A percentile compares a stretch with the other conserved stretches of the same genome.
Evolutionary conservation across 768 basidiomycete genomes (phyloP).

Genomic region (Tulasnella sp.): DNA sequence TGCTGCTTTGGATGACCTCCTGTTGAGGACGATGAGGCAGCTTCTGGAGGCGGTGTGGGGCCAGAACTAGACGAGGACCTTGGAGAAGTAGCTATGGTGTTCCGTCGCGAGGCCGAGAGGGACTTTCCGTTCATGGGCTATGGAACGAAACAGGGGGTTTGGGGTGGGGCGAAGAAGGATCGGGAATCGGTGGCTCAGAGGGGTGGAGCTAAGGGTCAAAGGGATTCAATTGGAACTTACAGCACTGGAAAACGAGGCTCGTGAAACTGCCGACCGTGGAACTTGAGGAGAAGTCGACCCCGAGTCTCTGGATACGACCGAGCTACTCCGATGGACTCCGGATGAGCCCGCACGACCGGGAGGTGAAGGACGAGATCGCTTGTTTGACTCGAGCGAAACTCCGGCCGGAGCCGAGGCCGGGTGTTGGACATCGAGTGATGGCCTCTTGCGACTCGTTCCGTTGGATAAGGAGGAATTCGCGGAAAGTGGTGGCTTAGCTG

Average conservation of each 20-base stretch:
- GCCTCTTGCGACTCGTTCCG: background rate
- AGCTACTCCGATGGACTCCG: background rate
- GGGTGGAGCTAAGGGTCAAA: background rate
- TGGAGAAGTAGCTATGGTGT: background rate
- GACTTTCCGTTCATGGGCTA: background rate
- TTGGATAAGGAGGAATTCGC: background rate
- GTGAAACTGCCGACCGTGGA: background rate
- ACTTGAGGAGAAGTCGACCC: conserved; percentile 2
- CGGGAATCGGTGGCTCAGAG: background rate
- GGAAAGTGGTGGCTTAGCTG: background rate
- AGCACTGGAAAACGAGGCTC: background rate
- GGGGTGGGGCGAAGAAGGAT: background rate
- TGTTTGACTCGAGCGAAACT: conserved; percentile 8
- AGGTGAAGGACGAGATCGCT: background rate
- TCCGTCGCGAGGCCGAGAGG: conserved; percentile 18
- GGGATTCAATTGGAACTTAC: background rate
- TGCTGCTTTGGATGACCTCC: conserved; percentile 33
- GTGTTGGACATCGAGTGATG: conserved; percentile 17
- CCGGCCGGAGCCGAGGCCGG: background rate
- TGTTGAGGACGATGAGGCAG: conserved; percentile 13
- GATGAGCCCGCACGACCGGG: background rate
- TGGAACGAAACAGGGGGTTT: background rate
- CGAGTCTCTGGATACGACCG: background rate
- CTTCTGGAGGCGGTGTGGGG: conserved; percentile 30
- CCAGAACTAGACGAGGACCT: background rate